A percentile compares a stretch with the other conserved stretches of the same genome.
Evolutionary conservation across 139 green algal species (phyloP).

Genomic region (Haematococcus lacustris): DNA sequence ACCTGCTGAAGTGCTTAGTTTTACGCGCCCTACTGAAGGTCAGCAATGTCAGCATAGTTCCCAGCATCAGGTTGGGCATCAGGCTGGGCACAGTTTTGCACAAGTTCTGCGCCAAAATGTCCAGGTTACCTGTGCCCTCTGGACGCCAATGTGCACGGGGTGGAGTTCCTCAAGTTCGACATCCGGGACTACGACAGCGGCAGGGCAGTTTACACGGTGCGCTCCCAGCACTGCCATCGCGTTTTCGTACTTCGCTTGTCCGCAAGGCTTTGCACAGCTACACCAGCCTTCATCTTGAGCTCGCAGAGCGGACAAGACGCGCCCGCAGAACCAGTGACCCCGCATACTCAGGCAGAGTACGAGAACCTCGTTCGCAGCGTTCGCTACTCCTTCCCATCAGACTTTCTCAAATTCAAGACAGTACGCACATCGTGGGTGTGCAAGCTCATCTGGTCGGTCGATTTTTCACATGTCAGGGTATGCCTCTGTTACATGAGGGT

Average conservation of each 20-base stretch:
- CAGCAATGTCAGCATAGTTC: background rate
- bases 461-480: too few species aligned
- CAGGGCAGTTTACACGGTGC: constrained; percentile 29
- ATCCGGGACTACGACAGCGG: constrained; percentile 45
- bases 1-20: background rate
- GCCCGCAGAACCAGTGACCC: too few species aligned
- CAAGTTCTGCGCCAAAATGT: background rate
- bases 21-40: background rate
- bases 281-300: too few species aligned
- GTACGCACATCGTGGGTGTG: constrained; percentile 39
- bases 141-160: constrained; percentile 45
- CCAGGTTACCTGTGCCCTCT: constrained; percentile 50
- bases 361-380: constrained; percentile 36
- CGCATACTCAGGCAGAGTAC: too few species aligned
- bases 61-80: background rate
- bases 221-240: too few species aligned
- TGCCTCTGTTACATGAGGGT: too few species aligned
- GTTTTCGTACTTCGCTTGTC: too few species aligned
- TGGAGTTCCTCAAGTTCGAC: constrained; percentile 61
- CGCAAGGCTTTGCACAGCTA: too few species aligned
- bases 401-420: constrained; percentile 49
- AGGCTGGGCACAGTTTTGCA: background rate
- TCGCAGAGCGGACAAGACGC: too few species aligned
- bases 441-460: too few species aligned
- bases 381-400: constrained; percentile 41